Evolutionary conservation across 2,329 filamentous ascomycete species (phyloP).

Genomic region (Diaporthe ampelina): DNA sequence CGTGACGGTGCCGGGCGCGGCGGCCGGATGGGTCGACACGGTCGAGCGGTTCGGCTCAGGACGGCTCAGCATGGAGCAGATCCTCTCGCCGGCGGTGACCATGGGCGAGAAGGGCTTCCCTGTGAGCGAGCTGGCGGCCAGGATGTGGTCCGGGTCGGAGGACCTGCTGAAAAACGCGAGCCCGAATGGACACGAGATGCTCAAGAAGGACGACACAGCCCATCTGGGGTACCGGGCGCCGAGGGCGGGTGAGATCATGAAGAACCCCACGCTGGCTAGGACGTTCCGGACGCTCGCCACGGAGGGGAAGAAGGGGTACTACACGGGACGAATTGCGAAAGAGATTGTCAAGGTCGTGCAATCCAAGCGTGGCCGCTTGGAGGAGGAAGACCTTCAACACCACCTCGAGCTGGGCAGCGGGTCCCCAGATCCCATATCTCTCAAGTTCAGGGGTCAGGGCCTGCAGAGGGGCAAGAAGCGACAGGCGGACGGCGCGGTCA

Average conservation of each 20-base stretch:
- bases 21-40: constrained; percentile 93
- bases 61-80: constrained; percentile 80
- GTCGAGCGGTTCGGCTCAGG: constrained; percentile 92
- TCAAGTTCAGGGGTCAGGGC: constrained; percentile 80
- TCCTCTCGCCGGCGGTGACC: constrained; percentile 86
- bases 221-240: constrained; percentile 80
- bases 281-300: constrained; percentile 85
- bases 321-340: constrained; percentile 85
- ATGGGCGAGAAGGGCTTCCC: constrained; percentile 91
- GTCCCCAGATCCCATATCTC: constrained; percentile 85
- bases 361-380: constrained; percentile 82
- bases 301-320: constrained; percentile 92
- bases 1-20: constrained; percentile 89
- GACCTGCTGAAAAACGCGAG: constrained; percentile 77
- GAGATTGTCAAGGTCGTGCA: constrained; percentile 83
- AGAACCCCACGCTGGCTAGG: constrained; percentile 82
- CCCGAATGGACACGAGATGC: constrained; percentile 88
- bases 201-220: constrained; percentile 81
- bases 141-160: constrained; percentile 80
- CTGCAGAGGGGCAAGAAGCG: constrained; percentile 47
- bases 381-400: constrained; percentile 83
- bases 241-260: constrained; percentile 86
- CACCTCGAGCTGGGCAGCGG: constrained; percentile 80
- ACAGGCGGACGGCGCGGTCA: constrained; percentile 55
- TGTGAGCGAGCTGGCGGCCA: constrained; percentile 83